Conservation (phyloP, 345 rosid species). For the Acer negundo region DNA sequence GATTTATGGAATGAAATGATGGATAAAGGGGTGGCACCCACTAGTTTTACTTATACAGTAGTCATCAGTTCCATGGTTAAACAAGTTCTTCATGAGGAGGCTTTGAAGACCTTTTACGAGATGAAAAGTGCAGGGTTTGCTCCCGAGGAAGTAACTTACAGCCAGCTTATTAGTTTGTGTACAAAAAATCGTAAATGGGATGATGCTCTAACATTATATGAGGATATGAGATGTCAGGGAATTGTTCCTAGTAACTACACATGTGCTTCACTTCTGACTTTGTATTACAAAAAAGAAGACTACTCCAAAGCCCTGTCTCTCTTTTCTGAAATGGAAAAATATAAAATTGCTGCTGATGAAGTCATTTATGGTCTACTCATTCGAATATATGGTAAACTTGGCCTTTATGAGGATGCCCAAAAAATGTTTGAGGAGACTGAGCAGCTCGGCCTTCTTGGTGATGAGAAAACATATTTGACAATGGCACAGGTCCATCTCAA, state of each 20-base stretch:
- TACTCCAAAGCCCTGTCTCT: slow-evolving; percentile 84
- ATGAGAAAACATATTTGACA: slow-evolving; percentile 86
- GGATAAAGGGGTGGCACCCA: slow-evolving; percentile 54
- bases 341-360: slow-evolving; percentile 70
- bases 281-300: slow-evolving; percentile 72
- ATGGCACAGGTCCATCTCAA: slow-evolving; percentile 88
- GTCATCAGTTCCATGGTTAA: slow-evolving; percentile 73
- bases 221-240: slow-evolving; percentile 70
- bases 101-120: slow-evolving; percentile 57
- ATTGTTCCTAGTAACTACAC: slow-evolving; percentile 84
- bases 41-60: slow-evolving; percentile 70
- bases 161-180: slow-evolving; percentile 62
- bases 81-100: slow-evolving; percentile 57
- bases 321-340: slow-evolving; percentile 76
- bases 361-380: slow-evolving; percentile 88
- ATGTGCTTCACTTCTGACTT: slow-evolving; percentile 87
- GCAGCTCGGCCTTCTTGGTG: slow-evolving; percentile 58
- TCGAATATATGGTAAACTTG: slow-evolving; percentile 88
- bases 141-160: slow-evolving; percentile 83
- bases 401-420: slow-evolving; percentile 77
- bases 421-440: slow-evolving; percentile 65
- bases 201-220: slow-evolving; percentile 59
- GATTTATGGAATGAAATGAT: slow-evolving; percentile 76
- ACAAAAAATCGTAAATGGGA: slow-evolving; percentile 56
- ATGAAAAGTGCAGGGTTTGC: slow-evolving; percentile 67